A percentile compares a stretch with the other conserved stretches of the same genome.
Conservation (phyloP, 495 filamentous ascomycete species). For the Ramalina intermedia region DNA sequence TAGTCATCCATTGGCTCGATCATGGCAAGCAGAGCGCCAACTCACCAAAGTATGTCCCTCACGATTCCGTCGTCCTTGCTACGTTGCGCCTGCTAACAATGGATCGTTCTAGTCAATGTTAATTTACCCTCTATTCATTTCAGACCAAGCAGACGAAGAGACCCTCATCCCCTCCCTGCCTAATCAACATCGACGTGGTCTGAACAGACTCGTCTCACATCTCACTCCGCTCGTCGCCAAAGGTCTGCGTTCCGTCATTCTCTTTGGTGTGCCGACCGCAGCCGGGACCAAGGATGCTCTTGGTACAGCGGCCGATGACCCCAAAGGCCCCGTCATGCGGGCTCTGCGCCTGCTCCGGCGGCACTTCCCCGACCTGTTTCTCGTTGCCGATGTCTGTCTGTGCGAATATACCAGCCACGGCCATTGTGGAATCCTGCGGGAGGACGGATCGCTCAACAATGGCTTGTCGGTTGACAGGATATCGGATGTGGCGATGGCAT, state of each 20-base stretch:
- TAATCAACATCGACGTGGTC: conserved; percentile 68
- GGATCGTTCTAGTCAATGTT: conserved; percentile 64
- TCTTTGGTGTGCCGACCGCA: conserved; percentile 83
- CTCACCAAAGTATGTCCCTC: conserved; percentile 66
- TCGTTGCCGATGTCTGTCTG: conserved; percentile 84
- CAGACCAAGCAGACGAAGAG: conserved; percentile 85
- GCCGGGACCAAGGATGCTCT: conserved; percentile 74
- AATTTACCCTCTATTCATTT: conserved; percentile 93
- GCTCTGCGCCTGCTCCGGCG: conserved; percentile 68
- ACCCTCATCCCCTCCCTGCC: conserved; percentile 80
- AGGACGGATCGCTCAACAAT: conserved; percentile 89
- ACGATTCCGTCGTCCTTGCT: neutral
- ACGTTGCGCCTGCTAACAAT: neutral
- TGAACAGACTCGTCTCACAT: conserved; percentile 76
- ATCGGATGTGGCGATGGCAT: conserved; percentile 81
- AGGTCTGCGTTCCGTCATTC: conserved; percentile 79
- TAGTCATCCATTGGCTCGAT: conserved; percentile 73
- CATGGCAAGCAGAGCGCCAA: conserved; percentile 94
- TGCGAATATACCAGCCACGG: conserved; percentile 99
- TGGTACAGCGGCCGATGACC: conserved; percentile 88
- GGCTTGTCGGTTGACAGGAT: conserved; percentile 81
- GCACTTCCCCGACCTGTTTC: conserved; percentile 75
- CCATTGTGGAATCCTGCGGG: conserved; percentile 86
- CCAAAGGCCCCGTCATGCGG: conserved; percentile 77
- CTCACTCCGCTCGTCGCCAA: conserved; percentile 74